Evolutionary conservation across 2,329 filamentous ascomycete species (phyloP), one percentile per base, ranked within the genome.

Genomic region (Aspergillus tamarii): DNA sequence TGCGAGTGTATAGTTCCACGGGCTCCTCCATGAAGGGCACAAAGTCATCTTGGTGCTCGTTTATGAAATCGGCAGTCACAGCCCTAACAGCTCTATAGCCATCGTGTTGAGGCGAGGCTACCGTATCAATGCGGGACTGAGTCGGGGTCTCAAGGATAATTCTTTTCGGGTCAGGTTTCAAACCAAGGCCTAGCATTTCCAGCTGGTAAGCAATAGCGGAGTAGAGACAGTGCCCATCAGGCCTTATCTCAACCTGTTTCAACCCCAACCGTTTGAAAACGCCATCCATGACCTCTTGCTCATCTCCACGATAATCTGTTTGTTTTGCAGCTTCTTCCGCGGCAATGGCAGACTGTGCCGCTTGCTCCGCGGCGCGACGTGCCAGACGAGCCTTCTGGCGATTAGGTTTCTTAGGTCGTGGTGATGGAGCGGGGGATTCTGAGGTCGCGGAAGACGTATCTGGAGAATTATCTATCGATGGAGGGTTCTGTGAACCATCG

Each of bases 141-240:
- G 74, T 76, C 12, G 72, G 63, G 16, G 70, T 64, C 58, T 73
- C 70, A 14, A 78, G 69, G 14, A 73, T 60, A 45, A 78, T 78
- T 50, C 75, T 70, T 52, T 67, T 70, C 45, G 77, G 75, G 62
- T 76, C 76, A n/a, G 78, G 77, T 45, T 68, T 76, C 62, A 80
- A 68, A 2, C 74, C 75, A 19, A 81, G 32, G 66, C 76, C 71
- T 52, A 83, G 79, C 60, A 85, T 82, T 60, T 80, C 80, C 59
- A 97, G 84, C 78, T 97, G 93, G 76, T 95, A 92, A 30, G 94
- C 94, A 57, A 98, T 86, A 0, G 95, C 93, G 19, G 93, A 91
- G 80, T 98, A 99, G 19, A 99, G 82, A 75, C 95, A 99, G 80
- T 99, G 95, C 0, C 95, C 95, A 78, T 99, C 94, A 0, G 95